Percentiles rank a stretch among this genome's conserved stretches.
Conservation (phyloP, 139 green algal genomes). For the Spirogloea muscicola region DNA sequence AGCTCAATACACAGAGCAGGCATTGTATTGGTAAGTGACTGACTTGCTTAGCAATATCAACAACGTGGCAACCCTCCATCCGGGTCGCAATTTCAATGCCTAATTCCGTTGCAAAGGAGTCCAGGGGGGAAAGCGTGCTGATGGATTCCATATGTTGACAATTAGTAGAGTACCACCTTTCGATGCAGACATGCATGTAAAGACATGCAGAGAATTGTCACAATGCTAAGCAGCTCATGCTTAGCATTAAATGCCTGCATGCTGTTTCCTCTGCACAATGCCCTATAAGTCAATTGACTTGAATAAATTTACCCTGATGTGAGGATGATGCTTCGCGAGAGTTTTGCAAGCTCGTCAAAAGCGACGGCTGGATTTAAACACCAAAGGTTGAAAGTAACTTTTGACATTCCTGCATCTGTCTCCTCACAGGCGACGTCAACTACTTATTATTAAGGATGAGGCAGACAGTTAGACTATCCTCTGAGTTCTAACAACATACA, state of each 20-base stretch:
- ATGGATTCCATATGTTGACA: neutral
- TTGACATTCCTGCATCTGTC: neutral
- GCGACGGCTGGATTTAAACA: constrained; percentile 73
- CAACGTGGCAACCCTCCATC: constrained; percentile 83
- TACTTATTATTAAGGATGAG: neutral
- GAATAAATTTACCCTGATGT: constrained; percentile 58
- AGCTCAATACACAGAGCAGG: no score
- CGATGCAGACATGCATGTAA: neutral
- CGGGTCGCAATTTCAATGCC: constrained; percentile 62
- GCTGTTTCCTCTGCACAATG: neutral
- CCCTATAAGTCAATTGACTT: constrained; percentile 1
- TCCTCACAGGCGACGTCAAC: neutral
- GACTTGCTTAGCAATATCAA: constrained; percentile 62
- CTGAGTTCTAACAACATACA: no score
- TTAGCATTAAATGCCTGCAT: neutral
- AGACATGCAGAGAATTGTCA: neutral
- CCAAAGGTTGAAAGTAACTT: constrained; percentile 65
- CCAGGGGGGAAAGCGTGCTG: constrained; percentile 81
- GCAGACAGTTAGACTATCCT: neutral
- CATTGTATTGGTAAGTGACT: neutral
- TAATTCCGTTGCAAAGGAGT: constrained; percentile 81
- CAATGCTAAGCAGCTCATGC: neutral
- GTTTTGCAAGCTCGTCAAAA: constrained; percentile 25
- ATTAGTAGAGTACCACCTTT: no score
- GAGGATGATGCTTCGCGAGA: constrained; percentile 59